Percentiles rank a stretch among this genome's conserved stretches.
Conservation (phyloP, 768 basidiomycete species). For the Tulasnella sp. region DNA sequence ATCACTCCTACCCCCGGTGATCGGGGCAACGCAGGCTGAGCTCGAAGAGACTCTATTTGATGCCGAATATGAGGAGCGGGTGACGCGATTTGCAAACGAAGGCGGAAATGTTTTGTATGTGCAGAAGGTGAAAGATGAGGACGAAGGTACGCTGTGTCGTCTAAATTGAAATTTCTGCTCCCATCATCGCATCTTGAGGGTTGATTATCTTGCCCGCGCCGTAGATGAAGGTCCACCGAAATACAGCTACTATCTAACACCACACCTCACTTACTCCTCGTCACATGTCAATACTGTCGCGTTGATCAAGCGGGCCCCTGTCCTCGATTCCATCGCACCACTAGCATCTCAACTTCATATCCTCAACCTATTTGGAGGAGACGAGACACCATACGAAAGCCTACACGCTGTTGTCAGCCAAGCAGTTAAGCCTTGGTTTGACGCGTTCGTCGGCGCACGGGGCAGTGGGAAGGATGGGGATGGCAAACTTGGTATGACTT, state of each 20-base stretch:
- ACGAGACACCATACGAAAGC: constrained; percentile 88
- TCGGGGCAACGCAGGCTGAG: constrained; percentile 60
- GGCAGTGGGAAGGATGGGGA: constrained; percentile 65
- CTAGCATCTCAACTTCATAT: constrained; percentile 82
- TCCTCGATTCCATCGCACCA: constrained; percentile 67
- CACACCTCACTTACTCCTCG: constrained; percentile 68
- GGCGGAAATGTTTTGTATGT: constrained; percentile 71
- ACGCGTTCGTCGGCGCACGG: constrained; percentile 86
- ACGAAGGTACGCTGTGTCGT: constrained; percentile 45
- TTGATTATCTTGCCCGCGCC: not conserved
- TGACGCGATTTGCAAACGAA: constrained; percentile 64
- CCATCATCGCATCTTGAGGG: not conserved
- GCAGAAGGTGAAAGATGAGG: constrained; percentile 63
- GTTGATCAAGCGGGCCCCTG: constrained; percentile 83
- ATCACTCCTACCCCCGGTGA: constrained; percentile 62
- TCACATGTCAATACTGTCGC: constrained; percentile 78
- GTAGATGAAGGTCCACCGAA: constrained; percentile 56
- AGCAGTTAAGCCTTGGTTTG: constrained; percentile 97
- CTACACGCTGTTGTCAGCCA: constrained; percentile 89
- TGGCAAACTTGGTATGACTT: constrained; percentile 58
- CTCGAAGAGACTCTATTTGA: constrained; percentile 58
- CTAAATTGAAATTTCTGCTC: constrained; percentile 1
- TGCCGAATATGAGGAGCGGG: constrained; percentile 62
- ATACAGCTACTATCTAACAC: constrained; percentile 54
- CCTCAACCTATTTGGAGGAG: constrained; percentile 80